Conservation (phyloP, 768 basidiomycete species). For the Trametes gibbosa region DNA sequence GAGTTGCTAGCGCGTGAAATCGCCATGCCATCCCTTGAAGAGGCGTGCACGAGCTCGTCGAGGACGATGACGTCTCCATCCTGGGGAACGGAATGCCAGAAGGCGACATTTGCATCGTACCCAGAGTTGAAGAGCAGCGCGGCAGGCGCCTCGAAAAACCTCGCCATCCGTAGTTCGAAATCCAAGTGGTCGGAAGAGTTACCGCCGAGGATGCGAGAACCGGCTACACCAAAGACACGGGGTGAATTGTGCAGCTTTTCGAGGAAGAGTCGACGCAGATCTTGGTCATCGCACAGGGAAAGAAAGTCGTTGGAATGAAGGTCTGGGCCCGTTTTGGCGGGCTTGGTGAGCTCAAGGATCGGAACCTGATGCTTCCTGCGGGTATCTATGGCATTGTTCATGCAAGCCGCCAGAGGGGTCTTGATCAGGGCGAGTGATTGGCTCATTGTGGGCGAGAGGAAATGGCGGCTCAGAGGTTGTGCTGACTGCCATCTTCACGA, state of each 20-base stretch:
- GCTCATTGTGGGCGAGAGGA: background rate
- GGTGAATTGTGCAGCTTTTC: conserved; percentile 20
- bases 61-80: conserved; percentile 46
- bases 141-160: conserved; percentile 38
- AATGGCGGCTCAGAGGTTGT: background rate
- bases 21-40: conserved; percentile 50
- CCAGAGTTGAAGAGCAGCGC: conserved; percentile 54
- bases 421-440: background rate
- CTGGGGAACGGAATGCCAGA: conserved; percentile 46
- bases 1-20: conserved; percentile 31
- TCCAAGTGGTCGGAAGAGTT: conserved; percentile 40
- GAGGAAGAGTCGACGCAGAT: conserved; percentile 36
- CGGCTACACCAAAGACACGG: conserved; percentile 44
- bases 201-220: conserved; percentile 45
- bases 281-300: conserved; percentile 37
- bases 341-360: conserved; percentile 7
- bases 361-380: conserved; percentile 1
- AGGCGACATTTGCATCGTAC: conserved; percentile 50
- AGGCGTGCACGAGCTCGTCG: conserved; percentile 54
- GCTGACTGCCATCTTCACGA: background rate
- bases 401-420: background rate
- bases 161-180: conserved; percentile 40
- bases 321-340: conserved; percentile 24
- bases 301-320: conserved; percentile 53
- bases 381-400: background rate